Evolutionary conservation across 805 yeast species (phyloP).

Genomic region (Spathaspora boniae): DNA sequence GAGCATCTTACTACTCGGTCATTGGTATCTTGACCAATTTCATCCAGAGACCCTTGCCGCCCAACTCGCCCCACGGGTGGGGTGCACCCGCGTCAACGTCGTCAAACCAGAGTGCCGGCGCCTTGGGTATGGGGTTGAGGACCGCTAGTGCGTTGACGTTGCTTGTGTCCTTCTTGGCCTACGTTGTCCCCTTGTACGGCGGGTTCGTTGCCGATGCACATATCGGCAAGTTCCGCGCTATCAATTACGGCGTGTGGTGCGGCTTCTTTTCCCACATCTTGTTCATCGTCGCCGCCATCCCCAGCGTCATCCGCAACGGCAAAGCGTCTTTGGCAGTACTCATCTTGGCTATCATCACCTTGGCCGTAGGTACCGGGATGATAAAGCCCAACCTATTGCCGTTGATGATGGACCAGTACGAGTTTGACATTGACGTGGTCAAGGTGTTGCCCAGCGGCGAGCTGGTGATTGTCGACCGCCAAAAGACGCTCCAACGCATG

Average conservation of each 20-base stretch:
- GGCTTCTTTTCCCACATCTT: slow-evolving; percentile 48
- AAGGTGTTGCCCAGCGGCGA: slow-evolving; percentile 59
- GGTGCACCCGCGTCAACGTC: slow-evolving; percentile 26
- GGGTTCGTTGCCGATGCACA: slow-evolving; percentile 50
- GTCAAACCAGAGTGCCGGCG: slow-evolving; percentile 44
- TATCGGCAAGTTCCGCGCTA: slow-evolving; percentile 45
- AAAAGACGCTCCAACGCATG: slow-evolving; percentile 40
- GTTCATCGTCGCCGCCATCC: slow-evolving; percentile 48
- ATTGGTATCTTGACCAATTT: slow-evolving; percentile 45
- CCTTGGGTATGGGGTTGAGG: slow-evolving; percentile 44
- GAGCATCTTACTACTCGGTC: slow-evolving; percentile 52
- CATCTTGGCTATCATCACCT: slow-evolving; percentile 35
- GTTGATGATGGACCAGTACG: slow-evolving; percentile 44
- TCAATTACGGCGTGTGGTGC: slow-evolving; percentile 46
- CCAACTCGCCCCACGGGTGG: slow-evolving; percentile 43
- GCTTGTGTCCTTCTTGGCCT: slow-evolving; percentile 47
- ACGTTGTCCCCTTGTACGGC: slow-evolving; percentile 50
- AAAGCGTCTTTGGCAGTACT: slow-evolving; percentile 41
- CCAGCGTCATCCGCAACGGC: slow-evolving; percentile 32
- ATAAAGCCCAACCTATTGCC: slow-evolving; percentile 54
- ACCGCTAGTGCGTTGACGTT: slow-evolving; percentile 46
- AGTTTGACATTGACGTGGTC: slow-evolving; percentile 57
- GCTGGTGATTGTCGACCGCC: slow-evolving; percentile 54
- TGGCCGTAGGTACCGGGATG: slow-evolving; percentile 49
- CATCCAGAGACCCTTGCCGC: slow-evolving; percentile 50